phyloP scores from a whole-genome alignment of 768 basidiomycete species.

The Macrolepiota fuliginosa region DNA sequence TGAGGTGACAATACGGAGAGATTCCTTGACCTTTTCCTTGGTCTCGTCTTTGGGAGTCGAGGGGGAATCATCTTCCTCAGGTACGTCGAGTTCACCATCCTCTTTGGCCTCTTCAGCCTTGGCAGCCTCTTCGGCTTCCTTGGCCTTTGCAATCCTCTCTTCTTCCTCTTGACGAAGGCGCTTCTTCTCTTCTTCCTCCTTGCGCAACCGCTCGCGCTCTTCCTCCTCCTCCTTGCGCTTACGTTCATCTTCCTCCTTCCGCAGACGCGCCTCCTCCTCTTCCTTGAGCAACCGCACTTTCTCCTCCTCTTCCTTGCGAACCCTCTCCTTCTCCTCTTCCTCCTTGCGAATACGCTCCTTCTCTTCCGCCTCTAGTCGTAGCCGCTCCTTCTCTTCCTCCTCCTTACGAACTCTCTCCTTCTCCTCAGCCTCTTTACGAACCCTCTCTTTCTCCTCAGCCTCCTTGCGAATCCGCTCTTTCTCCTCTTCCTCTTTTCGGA shows the following conservation, averaged over 20 bases:
- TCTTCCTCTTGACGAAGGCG: conserved; percentile 38
- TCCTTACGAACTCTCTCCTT: conserved; percentile 43
- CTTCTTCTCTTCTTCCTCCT: conserved; percentile 26
- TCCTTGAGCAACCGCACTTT: conserved; percentile 24
- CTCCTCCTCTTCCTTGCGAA: conserved; percentile 22
- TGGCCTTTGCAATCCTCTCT: conserved; percentile 40
- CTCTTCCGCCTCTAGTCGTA: conserved; percentile 27
- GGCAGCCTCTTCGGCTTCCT: conserved; percentile 13
- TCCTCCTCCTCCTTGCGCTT: conserved; percentile 30
- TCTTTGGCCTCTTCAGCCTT: conserved; percentile 30
- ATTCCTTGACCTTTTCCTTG: conserved; percentile 49
- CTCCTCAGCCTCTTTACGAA: conserved; percentile 22
- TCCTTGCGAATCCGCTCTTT: conserved; percentile 49
- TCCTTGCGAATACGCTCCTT: conserved; percentile 26
- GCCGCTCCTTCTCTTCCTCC: conserved; percentile 35
- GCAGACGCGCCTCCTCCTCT: conserved; percentile 31
- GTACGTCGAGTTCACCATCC: conserved; percentile 46
- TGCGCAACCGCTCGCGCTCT: conserved; percentile 17
- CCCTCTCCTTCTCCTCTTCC: conserved; percentile 25
- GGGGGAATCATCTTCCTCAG: conserved; percentile 36
- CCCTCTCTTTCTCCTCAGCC: conserved; percentile 32
- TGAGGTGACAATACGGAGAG: conserved; percentile 66
- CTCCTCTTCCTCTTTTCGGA: conserved; percentile 31
- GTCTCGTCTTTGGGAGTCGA: conserved; percentile 33
- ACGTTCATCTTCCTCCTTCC: conserved; percentile 31